These are phyloP conservation scores for Fonsecaea multimorphosa DNA, from an alignment of 2,329 filamentous ascomycete genomes.

Conservation along the genomic window DNA sequence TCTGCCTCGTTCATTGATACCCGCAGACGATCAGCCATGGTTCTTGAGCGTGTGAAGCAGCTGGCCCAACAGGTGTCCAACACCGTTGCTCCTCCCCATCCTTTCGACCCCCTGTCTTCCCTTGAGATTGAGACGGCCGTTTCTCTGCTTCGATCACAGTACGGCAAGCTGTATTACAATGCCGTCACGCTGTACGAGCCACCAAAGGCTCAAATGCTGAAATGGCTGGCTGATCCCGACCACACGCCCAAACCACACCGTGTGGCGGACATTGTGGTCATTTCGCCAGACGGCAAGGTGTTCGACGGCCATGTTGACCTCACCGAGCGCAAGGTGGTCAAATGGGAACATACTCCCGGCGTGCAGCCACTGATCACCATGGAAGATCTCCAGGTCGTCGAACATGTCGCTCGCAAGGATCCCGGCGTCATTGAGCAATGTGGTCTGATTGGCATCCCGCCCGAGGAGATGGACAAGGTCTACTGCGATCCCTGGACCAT, in stretches of 20 bases:
- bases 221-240: constrained; percentile 73
- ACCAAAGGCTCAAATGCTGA: constrained; percentile 80
- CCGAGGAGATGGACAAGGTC: constrained; percentile 89
- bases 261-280: constrained; percentile 81
- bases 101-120: constrained; percentile 76
- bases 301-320: constrained; percentile 84
- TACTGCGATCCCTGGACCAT: constrained; percentile 98
- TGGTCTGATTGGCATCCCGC: constrained; percentile 77
- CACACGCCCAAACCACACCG: constrained; percentile 68
- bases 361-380: constrained; percentile 90
- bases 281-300: constrained; percentile 77
- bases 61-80: constrained; percentile 67
- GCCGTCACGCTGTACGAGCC: constrained; percentile 85
- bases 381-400: constrained; percentile 84
- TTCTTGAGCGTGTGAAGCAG: constrained; percentile 68
- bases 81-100: constrained; percentile 64
- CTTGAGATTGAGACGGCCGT: constrained; percentile 76
- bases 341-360: constrained; percentile 76
- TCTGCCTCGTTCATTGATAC: constrained; percentile 3
- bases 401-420: constrained; percentile 75
- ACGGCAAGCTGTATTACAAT: constrained; percentile 80
- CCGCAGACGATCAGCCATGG: constrained; percentile 51
- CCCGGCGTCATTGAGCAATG: constrained; percentile 91
- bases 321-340: constrained; percentile 66
- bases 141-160: constrained; percentile 69